A percentile compares a stretch with the other conserved stretches of the same genome.
phyloP scores from a whole-genome alignment of 2,329 filamentous ascomycete genomes.

The Chaetomium sp. region DNA sequence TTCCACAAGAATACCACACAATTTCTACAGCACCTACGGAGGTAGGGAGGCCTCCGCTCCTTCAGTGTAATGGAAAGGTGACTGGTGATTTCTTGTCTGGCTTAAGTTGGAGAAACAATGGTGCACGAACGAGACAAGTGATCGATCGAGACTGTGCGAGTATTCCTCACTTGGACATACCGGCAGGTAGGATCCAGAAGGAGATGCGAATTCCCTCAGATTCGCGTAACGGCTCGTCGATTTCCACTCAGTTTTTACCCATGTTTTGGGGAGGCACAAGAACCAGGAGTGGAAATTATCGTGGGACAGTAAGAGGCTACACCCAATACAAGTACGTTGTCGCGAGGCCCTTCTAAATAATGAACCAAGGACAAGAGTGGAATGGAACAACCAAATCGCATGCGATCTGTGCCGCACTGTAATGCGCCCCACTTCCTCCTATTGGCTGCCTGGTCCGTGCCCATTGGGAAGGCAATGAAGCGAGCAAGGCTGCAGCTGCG shows the following conservation, averaged over 20 bases:
- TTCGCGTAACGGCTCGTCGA: not conserved
- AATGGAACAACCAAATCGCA: not conserved
- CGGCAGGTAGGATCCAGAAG: not conserved
- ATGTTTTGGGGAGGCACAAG: not conserved
- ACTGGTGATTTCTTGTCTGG: not conserved
- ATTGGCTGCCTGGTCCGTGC: constrained; percentile 20
- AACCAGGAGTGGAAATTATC: not conserved
- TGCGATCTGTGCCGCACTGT: not conserved
- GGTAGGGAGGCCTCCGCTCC: not conserved
- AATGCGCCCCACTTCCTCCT: not conserved
- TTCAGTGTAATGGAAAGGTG: not conserved
- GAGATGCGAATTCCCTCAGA: not conserved
- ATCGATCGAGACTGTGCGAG: not conserved
- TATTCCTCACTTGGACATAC: not conserved
- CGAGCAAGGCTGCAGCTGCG: constrained; percentile 33
- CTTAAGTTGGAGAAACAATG: not conserved
- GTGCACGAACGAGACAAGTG: not conserved
- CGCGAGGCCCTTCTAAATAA: not conserved
- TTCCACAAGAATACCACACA: not conserved
- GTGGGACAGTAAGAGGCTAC: not conserved
- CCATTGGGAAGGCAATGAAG: constrained; percentile 4
- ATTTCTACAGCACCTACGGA: not conserved
- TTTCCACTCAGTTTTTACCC: not conserved
- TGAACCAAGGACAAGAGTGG: not conserved
- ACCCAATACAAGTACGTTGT: not conserved